Conservation (phyloP, 768 basidiomycete genomes). For the Daedaleopsis sinensis region DNA sequence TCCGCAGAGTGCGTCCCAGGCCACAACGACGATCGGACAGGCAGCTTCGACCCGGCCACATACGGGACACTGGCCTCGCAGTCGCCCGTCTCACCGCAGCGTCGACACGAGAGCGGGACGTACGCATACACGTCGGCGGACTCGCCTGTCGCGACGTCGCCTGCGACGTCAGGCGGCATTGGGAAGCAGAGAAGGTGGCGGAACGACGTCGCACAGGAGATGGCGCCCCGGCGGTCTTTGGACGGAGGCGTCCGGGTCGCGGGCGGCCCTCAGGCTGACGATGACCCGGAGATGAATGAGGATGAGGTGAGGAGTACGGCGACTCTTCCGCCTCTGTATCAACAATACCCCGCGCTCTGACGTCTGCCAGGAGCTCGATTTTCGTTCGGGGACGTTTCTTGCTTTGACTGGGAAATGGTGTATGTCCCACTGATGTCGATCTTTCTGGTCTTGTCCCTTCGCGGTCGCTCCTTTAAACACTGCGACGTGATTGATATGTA, state of each 20-base stretch:
- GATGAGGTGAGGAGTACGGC: background rate
- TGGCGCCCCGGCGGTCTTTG: background rate
- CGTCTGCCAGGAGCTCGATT: background rate
- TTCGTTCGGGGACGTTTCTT: background rate
- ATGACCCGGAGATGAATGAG: background rate
- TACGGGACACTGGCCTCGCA: too few relatives aligned
- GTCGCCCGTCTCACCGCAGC: too few relatives aligned
- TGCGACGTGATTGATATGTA: too few relatives aligned
- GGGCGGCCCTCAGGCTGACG: background rate
- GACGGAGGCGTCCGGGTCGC: background rate
- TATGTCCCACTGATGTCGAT: too few relatives aligned
- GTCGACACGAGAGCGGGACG: too few relatives aligned
- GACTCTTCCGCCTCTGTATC: background rate
- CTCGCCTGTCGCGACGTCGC: background rate
- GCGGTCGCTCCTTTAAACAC: too few relatives aligned
- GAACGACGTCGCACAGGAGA: background rate
- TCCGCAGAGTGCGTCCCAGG: too few relatives aligned
- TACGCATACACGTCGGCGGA: too few relatives aligned
- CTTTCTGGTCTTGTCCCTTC: too few relatives aligned
- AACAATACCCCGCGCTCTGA: background rate
- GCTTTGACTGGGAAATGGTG: background rate
- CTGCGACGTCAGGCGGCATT: background rate
- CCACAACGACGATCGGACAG: too few relatives aligned
- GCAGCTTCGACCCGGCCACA: too few relatives aligned
- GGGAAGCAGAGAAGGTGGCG: background rate